Base-by-base conservation (phyloP, 768 basidiomycete species). In the Suillus fuscotomentosus region DNA sequence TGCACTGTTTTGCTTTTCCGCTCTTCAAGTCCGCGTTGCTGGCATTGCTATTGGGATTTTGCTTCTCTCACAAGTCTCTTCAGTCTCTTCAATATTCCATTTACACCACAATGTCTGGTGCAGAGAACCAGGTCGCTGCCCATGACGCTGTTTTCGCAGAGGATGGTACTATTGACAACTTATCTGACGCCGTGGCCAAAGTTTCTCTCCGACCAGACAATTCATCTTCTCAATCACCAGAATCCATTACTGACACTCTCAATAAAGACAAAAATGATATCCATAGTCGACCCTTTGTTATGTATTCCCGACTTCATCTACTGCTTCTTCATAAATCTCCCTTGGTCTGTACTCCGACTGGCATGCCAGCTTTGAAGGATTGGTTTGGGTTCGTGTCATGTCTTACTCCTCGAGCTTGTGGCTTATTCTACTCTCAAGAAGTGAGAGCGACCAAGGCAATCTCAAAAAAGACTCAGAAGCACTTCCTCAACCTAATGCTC, bases 301-400 rank as follows among this genome's bases (percentile, higher is more conserved):
- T 87, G 67, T 95, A 95, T 78, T 82, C 88, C 71, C 87, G 91
- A 57, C 71, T 81, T 56, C 87, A 93, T 66, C 77, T 94, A 45
- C 85, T 95, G 60, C 75, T 77, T 62, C 83, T 95, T 24, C 83
- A 85, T 67, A 85, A 84, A 67, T 94, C 93, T n/a, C 89, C 91
- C 27, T 78, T 94, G 47, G 89, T 95, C 31, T 80, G 83, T 65
- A 79, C 82, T 31, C 93, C 94, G 7, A 72, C 79, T 60, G 85
- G 86, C 68, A 94, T 95, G 94, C 93, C 93, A 59, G 81, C 85
- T 54, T 78, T 95, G 60, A 93, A 88, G 78, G 86, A 89, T 54
- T 95, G 93, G 93, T 95, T 94, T 77, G 93, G 93, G 93, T 95
- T 74, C 65, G 86, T 80, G 45, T 61, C 64, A 27, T 56, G 60